Percentiles rank a stretch among this genome's conserved stretches.
Evolutionary conservation across 148 eudicot species (phyloP).

Genomic region (Rhododendron mucronatum): DNA sequence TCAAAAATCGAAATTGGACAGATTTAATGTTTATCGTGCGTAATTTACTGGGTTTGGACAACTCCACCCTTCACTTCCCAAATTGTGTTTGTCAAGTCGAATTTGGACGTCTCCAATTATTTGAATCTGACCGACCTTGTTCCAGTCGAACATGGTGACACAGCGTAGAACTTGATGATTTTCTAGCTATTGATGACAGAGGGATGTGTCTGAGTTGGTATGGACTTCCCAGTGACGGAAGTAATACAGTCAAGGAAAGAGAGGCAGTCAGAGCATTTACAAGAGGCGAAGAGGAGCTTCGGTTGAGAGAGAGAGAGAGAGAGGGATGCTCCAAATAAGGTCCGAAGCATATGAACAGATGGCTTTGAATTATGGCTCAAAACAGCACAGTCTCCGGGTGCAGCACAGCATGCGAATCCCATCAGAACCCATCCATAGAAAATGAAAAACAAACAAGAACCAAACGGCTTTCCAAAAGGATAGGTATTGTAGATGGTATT

Average conservation of each 20-base stretch:
- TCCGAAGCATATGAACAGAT: background rate
- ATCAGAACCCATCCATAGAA: background rate
- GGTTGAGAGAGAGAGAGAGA: too few relatives aligned
- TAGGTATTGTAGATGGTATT: too few relatives aligned
- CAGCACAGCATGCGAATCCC: background rate
- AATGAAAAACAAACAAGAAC: background rate
- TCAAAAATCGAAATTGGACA: too few relatives aligned
- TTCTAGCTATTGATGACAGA: background rate
- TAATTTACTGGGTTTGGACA: background rate
- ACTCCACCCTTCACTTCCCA: background rate
- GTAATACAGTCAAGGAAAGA: background rate
- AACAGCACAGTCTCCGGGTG: too few relatives aligned
- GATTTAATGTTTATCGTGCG: too few relatives aligned
- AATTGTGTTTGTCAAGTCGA: background rate
- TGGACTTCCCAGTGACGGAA: background rate
- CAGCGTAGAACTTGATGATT: background rate
- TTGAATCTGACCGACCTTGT: too few relatives aligned
- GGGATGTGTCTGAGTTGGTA: background rate
- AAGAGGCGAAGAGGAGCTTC: too few relatives aligned
- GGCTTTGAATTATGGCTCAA: background rate
- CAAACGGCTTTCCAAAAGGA: background rate
- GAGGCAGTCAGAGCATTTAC: background rate
- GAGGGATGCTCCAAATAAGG: background rate
- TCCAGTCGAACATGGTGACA: background rate
- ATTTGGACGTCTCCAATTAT: background rate